Evolutionary conservation across 352 stramenopile genomes (phyloP).

Genomic region (Phytophthora multivora): DNA sequence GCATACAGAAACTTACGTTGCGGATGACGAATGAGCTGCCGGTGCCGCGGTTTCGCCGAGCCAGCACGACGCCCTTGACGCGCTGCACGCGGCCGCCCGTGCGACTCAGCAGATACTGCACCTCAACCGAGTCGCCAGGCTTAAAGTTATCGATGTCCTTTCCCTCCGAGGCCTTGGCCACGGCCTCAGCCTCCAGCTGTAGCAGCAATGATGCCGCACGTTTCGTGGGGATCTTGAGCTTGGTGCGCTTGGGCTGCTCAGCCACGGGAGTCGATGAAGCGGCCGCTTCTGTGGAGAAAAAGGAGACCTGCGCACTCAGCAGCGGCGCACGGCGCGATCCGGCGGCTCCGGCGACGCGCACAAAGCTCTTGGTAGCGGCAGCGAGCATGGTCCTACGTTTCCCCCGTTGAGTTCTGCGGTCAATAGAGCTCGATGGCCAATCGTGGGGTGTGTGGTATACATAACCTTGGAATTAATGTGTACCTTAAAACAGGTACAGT

Average conservation of each 20-base stretch:
- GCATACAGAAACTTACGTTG: conserved; percentile 58
- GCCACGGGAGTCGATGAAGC: conserved; percentile 9
- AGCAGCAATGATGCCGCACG: conserved; percentile 68
- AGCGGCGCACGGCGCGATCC: conserved; percentile 34
- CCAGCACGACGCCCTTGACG: conserved; percentile 84
- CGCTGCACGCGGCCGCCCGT: conserved; percentile 72
- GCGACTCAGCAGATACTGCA: conserved; percentile 83
- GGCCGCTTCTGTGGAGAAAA: conserved; percentile 49
- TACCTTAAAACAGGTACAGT: not conserved
- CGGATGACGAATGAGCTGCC: conserved; percentile 86
- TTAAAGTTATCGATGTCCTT: conserved; percentile 81
- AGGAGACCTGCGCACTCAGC: conserved; percentile 30
- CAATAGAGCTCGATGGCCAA: conserved; percentile 24
- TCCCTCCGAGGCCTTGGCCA: conserved; percentile 59
- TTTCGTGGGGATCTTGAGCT: conserved; percentile 85
- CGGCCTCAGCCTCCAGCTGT: conserved; percentile 70
- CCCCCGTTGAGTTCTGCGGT: conserved; percentile 25
- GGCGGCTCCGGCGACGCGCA: conserved; percentile 32
- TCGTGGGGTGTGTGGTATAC: conserved; percentile 16
- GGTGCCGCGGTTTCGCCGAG: conserved; percentile 78
- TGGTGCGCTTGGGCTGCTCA: conserved; percentile 54
- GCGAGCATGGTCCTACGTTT: conserved; percentile 50
- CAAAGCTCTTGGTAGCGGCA: conserved; percentile 60
- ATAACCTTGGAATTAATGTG: not conserved
- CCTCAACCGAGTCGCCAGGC: conserved; percentile 79